Evolutionary conservation across 768 basidiomycete genomes (phyloP), one percentile per base, ranked within the genome.

Genomic region (Calocybe indica): DNA sequence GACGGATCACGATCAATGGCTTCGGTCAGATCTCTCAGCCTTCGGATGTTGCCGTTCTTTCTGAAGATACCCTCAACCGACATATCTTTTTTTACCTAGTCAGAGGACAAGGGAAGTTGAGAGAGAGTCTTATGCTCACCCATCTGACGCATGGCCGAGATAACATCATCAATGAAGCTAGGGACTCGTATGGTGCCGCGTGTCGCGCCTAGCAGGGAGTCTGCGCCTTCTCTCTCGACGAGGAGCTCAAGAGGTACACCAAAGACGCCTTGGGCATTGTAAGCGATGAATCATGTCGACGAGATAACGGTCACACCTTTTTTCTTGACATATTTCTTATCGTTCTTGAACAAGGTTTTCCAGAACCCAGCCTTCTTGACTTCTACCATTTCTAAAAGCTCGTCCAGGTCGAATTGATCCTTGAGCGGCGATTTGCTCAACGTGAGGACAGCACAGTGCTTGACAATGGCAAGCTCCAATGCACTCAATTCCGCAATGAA

Each of bases 71-170:
- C 96, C 68, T 98, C 96, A 36, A 99, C 78, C 7, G 96, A 98
- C 91, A 99, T 93, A 70, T 99, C 96, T 98, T 54, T 28, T 22
- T 22, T 22, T 22, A n/a, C 53, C 62, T 52, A 36, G 34, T 10
- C 22, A 38, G 52, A 5, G 51, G 35, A 14, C 40, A 36, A n/a
- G 30, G 15, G 35, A 41, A 13, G 14, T 33, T 7, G 14, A 50
- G 9, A 30, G 30, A 12, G 10, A 14, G 15, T 10, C 36, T 7
- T 10, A 7, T 12, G 69, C 86, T 53, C 48, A 96, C 95, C 95
- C 96, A 98, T 98, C 64, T 97, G 94, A 61, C 88, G 78, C 96
- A 99, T 98, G 8, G 96, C 93, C 43, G 92, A 95, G 40, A 99
- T 82, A 50, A 96, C 91, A 60, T 99, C 96, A 63, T 99, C 96